Percentiles rank a stretch among this genome's conserved stretches.
phyloP scores from a whole-genome alignment of 805 yeast genomes.

The Peterozyma toletana region DNA sequence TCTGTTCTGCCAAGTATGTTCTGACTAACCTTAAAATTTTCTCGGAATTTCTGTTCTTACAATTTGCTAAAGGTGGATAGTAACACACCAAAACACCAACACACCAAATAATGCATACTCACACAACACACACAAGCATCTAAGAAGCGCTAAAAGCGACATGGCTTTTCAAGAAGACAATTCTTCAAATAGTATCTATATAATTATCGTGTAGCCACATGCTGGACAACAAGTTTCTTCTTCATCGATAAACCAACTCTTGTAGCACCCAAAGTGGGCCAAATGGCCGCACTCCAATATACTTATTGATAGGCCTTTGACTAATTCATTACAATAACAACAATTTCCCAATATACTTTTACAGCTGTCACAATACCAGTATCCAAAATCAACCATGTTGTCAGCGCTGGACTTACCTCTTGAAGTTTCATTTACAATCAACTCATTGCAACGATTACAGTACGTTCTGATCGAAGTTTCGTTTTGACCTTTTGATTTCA shows the following conservation, averaged over 20 bases:
- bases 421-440: slow-evolving; percentile 52
- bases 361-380: slow-evolving; percentile 83
- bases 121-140: too few species aligned
- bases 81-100: too few species aligned
- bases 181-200: not conserved
- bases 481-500: slow-evolving; percentile 27
- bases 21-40: too few species aligned
- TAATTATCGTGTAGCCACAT: slow-evolving; percentile 7
- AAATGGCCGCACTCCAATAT: slow-evolving; percentile 75
- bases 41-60: too few species aligned
- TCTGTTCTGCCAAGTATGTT: too few species aligned
- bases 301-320: slow-evolving; percentile 61
- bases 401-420: slow-evolving; percentile 28
- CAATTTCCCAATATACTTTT: slow-evolving; percentile 57
- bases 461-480: slow-evolving; percentile 42
- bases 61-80: too few species aligned
- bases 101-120: too few species aligned
- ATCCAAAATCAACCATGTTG: slow-evolving; percentile 44
- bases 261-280: slow-evolving; percentile 77
- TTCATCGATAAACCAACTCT: slow-evolving; percentile 66
- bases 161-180: not conserved
- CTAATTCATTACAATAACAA: slow-evolving; percentile 68
- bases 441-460: slow-evolving; percentile 53
- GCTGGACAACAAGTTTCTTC: slow-evolving; percentile 71
- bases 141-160: too few species aligned